Evolutionary conservation across 1,284 basidiomycete species (phyloP).

Genomic region (Apiotrichum domesticum): DNA sequence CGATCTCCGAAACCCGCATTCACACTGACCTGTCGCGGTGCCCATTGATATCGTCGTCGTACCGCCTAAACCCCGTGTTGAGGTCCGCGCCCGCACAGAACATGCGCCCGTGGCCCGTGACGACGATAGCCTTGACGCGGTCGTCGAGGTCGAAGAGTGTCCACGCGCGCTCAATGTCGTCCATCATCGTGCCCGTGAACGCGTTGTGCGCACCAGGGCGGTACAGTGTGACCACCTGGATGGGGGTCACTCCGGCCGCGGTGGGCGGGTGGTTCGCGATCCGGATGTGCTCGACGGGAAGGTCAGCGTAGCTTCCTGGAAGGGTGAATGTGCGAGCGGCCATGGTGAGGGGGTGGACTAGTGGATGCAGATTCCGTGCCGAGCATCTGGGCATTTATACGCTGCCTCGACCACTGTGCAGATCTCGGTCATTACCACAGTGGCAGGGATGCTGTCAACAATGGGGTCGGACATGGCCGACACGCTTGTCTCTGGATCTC

Average conservation of each 20-base stretch:
- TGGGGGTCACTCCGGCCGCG: slow-evolving; percentile 15
- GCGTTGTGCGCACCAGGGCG: slow-evolving; percentile 14
- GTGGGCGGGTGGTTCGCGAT: slow-evolving; percentile 13
- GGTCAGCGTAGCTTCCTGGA: slow-evolving; percentile 6
- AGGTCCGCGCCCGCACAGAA: slow-evolving; percentile 20
- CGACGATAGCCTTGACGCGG: slow-evolving; percentile 16
- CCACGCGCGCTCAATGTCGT: slow-evolving; percentile 12
- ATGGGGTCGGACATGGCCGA: too few relatives aligned
- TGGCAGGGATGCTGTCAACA: too few relatives aligned
- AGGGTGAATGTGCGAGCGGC: background rate
- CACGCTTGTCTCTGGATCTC: too few relatives aligned
- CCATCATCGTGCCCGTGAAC: slow-evolving; percentile 14
- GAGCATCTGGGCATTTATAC: too few relatives aligned
- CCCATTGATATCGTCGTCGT: slow-evolving; percentile 4
- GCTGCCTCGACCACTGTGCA: too few relatives aligned
- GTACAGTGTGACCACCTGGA: slow-evolving; percentile 20
- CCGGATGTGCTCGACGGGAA: slow-evolving; percentile 4
- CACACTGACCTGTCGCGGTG: slow-evolving; percentile 14
- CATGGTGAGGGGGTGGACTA: background rate
- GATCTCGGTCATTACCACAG: too few relatives aligned
- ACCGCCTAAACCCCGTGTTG: slow-evolving; percentile 8
- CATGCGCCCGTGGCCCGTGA: slow-evolving; percentile 15
- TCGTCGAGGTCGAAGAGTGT: slow-evolving; percentile 11
- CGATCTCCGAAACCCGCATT: background rate
- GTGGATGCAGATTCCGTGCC: too few relatives aligned